Percentiles rank a stretch among this genome's conserved stretches.
phyloP scores from a whole-genome alignment of 768 basidiomycete genomes.

The Gelatoporia subvermispora region DNA sequence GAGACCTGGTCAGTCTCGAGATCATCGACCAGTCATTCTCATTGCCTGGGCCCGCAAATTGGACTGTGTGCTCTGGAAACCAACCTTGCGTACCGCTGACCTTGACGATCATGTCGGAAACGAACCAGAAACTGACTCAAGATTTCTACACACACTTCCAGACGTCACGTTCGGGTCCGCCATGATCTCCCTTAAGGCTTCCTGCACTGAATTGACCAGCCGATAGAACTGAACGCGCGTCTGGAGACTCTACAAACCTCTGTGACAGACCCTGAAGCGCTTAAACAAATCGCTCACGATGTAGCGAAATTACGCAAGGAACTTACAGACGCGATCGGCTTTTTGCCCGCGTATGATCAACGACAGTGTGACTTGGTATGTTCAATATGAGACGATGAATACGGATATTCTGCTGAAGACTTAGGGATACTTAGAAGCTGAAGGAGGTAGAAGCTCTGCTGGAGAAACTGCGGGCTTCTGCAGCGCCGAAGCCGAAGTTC shows the following conservation, averaged over 20 bases:
- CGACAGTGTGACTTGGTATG: constrained; percentile 51
- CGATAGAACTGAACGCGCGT: constrained; percentile 44
- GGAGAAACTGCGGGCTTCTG: constrained; percentile 43
- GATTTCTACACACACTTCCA: constrained; percentile 49
- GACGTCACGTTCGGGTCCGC: constrained; percentile 45
- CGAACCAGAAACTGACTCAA: constrained; percentile 42
- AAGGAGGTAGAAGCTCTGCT: constrained; percentile 53
- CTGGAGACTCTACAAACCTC: constrained; percentile 35
- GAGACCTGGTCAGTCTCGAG: too few species aligned
- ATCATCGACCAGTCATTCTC: too few species aligned
- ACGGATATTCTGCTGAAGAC: neutral
- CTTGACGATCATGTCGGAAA: constrained; percentile 21
- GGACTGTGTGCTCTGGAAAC: too few species aligned
- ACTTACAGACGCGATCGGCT: constrained; percentile 58
- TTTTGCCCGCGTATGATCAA: constrained; percentile 70
- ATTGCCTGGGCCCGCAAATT: too few species aligned
- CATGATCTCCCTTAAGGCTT: constrained; percentile 12
- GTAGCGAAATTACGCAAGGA: constrained; percentile 57
- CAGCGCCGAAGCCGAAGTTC: constrained; percentile 57
- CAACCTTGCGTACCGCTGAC: too few species aligned
- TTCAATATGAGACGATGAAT: too few species aligned
- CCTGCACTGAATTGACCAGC: constrained; percentile 2
- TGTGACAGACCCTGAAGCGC: constrained; percentile 16
- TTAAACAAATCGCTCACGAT: constrained; percentile 44
- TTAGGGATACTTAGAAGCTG: constrained; percentile 47